Evolutionary conservation across 129 eudicot genomes (phyloP), one percentile per base, ranked within the genome.

Genomic region (Flaveria trinervia): DNA sequence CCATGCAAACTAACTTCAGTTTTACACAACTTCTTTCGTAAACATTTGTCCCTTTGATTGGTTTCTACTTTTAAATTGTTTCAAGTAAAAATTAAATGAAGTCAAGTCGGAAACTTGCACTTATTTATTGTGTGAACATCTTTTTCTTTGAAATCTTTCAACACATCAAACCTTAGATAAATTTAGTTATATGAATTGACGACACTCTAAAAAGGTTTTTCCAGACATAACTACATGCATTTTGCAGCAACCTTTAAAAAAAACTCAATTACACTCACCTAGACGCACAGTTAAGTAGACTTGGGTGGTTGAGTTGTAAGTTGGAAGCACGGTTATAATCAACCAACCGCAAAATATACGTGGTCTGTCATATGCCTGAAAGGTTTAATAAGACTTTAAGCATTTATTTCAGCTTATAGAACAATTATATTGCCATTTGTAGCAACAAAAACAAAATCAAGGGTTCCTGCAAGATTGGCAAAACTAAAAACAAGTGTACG

Each of bases 1-100:
- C 64, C 64, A 30, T 67, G 75, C 44, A 66, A 64, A 44, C 64
- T 45, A 30, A 56, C 84, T 80, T 80, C 8, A 68, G 39, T 54
- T 55, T 49, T 68, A 80, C 84, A 43, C 43, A n/a, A 41, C 48
- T 68, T 49, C 56, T 68, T 10, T 36, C 12, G 15, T 51, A 48
- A 59, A 22, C 55, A 78, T 39, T 57, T 45, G 76, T 26, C 16
- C 28, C 11, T 79, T 78, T 26, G 1, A 45, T 45, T 45, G 13
- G 50, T 45, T 45, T 45, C 50, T 45, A 45, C 50, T 45, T 45
- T 45, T 45, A 45, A 45, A 45, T 45, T 45, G 13, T 45, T 45
- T 45, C 50, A 45, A 45, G 50, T 45, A 45, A 14, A 45, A 45
- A 45, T 8, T 44, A 11, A 78, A 41, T 44, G 54, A 65, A 67